Evolutionary conservation across 1,284 basidiomycete genomes (phyloP).

Genomic region (Naganishia sp.): DNA sequence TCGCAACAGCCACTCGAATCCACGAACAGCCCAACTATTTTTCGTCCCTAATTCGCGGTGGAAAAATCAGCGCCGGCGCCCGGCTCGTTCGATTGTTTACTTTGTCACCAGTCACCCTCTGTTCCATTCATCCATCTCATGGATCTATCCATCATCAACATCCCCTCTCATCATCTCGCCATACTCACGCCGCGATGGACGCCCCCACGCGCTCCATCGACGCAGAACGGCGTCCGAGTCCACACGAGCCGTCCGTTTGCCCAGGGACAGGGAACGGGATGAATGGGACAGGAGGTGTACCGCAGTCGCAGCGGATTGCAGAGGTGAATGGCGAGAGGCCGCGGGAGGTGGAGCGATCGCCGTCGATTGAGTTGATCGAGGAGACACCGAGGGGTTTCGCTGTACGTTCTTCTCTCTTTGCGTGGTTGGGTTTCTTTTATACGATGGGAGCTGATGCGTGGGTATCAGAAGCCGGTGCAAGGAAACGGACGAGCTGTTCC

Average conservation of each 20-base stretch:
- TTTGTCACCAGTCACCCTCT: neutral
- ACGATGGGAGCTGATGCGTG: too few species aligned
- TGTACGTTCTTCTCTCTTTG: too few species aligned
- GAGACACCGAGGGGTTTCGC: neutral
- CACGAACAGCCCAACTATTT: too few species aligned
- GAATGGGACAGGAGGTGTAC: neutral
- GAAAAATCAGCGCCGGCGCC: neutral
- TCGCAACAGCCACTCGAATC: too few species aligned
- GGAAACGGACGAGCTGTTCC: too few species aligned
- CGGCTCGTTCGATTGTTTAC: neutral
- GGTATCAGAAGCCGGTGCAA: too few species aligned
- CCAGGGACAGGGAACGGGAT: neutral
- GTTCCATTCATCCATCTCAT: neutral
- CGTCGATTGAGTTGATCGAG: constrained; percentile 1
- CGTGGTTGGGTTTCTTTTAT: too few species aligned
- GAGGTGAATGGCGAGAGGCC: neutral
- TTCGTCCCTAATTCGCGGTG: too few species aligned
- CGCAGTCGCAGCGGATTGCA: neutral
- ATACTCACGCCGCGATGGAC: neutral
- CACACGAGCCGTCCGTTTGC: neutral
- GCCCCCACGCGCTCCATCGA: neutral
- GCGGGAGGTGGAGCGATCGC: neutral
- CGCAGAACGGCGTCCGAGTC: neutral
- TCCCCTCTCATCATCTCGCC: neutral
- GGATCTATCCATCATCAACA: neutral